Base-by-base conservation (phyloP, 2,329 filamentous ascomycete genomes). In the Colletotrichum viniferum region DNA sequence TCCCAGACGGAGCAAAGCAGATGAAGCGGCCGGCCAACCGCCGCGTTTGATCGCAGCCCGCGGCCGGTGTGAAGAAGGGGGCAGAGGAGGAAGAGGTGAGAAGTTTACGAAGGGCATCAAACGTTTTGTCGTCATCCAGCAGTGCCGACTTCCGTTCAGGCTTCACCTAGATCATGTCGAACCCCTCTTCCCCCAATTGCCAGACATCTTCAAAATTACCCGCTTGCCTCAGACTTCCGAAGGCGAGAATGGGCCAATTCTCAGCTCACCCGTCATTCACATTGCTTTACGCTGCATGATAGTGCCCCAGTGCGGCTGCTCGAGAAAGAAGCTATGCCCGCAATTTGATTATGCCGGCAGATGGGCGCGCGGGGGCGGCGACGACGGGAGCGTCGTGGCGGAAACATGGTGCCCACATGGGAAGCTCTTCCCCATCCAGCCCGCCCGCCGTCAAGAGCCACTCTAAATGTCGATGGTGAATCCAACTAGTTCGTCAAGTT, bases 401-500 rank as follows among this genome's bases (percentile, higher is more conserved):
- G 71, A 56, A 68, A 56, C 21, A 52, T 52, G 36, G 14, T 56
- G 56, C 60, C 71, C 60, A 70, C 48, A 43, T 58, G 32, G n/a
- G 62, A 58, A 58, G 64, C n/a, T 26, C 16, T 7, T 10, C 21
- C 43, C n/a, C 43, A 52, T 21, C 43, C 4, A 52, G 43, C 24
- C 32, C 36, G 58, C 21, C 43, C 60, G 34, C 26, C 56, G 26
- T 71, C 24, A 66, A 62, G 26, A 21, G 24, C 69, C 34, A 32
- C 36, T 28, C 28, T 52, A 52, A 52, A 52, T 32, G 48, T 30
- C 24, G 24, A 52, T 66, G 52, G 36, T 43, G 55, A 65, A 65
- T 52, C 61, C 32, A 52, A 63, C 73, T 75, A 72, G 73, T 43
- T 63, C 73, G 38, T 73, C 73, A 73, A 12, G 16, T 63, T 72